A percentile compares a stretch with the other conserved stretches of the same genome.
These are phyloP conservation scores for Pseudonitzschia multiseries DNA, from an alignment of 108 stramenopile genomes.

Conservation along the genomic window DNA sequence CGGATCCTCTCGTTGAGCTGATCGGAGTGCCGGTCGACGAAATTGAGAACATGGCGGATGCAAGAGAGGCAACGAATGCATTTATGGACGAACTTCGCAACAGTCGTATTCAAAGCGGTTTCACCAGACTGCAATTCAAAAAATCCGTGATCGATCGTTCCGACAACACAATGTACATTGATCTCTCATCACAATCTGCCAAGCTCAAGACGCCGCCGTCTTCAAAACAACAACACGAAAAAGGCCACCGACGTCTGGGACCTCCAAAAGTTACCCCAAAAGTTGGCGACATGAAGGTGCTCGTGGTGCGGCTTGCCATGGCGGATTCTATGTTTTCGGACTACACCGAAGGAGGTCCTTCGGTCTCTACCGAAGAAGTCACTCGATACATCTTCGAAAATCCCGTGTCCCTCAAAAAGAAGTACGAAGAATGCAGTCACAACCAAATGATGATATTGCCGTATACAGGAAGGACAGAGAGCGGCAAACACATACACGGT, in stretches of 20 bases:
- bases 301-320: not conserved
- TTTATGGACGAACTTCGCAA: not conserved
- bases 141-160: not conserved
- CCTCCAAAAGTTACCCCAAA: not conserved
- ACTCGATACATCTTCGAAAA: not conserved
- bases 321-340: not conserved
- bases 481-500: not conserved
- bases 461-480: not conserved
- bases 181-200: not conserved
- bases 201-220: not conserved
- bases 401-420: not conserved
- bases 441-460: not conserved
- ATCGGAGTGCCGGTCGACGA: not conserved
- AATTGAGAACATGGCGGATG: not conserved
- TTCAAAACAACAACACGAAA: too few relatives aligned
- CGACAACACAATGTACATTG: conserved; percentile 8
- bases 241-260: not conserved
- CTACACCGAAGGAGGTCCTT: not conserved
- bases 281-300: not conserved
- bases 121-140: not conserved
- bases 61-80: not conserved
- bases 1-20: not conserved
- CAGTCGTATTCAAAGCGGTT: not conserved
- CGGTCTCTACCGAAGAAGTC: not conserved
- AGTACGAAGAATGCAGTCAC: conserved; percentile 7